These are phyloP conservation scores for Ambrosiella beaveri DNA, from an alignment of 2,329 filamentous ascomycete species.

Conservation along the genomic window DNA sequence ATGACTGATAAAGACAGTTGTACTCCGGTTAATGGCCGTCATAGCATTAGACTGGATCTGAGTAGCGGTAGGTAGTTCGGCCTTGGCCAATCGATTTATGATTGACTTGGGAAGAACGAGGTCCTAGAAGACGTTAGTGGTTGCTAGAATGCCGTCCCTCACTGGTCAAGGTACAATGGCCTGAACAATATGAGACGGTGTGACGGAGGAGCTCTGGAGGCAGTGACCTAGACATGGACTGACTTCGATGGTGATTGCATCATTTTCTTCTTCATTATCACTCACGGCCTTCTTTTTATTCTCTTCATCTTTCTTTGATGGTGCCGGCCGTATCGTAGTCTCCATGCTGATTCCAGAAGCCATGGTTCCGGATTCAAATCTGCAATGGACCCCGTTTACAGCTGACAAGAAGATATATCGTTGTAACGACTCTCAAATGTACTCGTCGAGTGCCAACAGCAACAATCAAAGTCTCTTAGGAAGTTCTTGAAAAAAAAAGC, in stretches of 20 bases:
- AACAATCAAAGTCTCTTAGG: too few species aligned
- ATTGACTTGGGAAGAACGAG: constrained; percentile 65
- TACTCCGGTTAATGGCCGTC: constrained; percentile 61
- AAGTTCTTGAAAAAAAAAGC: too few species aligned
- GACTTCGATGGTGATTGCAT: constrained; percentile 37
- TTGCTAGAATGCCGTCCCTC: too few species aligned
- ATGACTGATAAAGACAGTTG: constrained; percentile 71
- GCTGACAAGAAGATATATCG: too few species aligned
- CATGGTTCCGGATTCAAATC: background rate
- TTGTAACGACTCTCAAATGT: too few species aligned
- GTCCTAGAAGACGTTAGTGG: constrained; percentile 27
- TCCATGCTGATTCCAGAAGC: constrained; percentile 13
- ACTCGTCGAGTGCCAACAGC: too few species aligned
- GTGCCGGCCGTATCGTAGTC: constrained; percentile 17
- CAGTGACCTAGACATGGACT: background rate
- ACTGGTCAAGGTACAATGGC: too few species aligned
- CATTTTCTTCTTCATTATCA: constrained; percentile 19
- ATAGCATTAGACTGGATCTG: constrained; percentile 73
- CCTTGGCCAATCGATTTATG: constrained; percentile 62
- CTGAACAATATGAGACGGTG: too few species aligned
- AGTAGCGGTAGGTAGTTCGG: constrained; percentile 62
- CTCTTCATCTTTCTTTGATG: constrained; percentile 15
- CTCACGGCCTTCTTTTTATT: constrained; percentile 19
- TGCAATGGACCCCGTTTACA: too few species aligned
- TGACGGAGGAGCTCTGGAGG: too few species aligned